Evolutionary conservation across 2,329 filamentous ascomycete species (phyloP), one percentile per base, ranked within the genome.

Genomic region (Colletotrichum cereale): DNA sequence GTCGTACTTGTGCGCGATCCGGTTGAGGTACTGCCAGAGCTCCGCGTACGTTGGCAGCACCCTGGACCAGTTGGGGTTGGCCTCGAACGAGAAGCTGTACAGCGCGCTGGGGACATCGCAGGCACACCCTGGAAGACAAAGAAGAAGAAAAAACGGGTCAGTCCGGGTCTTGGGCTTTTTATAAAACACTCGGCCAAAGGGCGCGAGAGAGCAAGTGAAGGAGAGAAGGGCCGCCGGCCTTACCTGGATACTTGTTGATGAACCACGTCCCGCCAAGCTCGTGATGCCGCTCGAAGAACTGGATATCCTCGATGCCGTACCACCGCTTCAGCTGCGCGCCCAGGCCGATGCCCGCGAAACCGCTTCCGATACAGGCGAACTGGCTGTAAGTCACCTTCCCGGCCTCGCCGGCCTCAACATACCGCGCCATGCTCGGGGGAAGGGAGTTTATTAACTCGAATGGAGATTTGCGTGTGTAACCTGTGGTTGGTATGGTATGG

Each of bases 261-360:
- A 85, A 86, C 90, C 90, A 92, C 2, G 90, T 91, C 11, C 90
- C 90, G 47, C 90, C 90, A 47, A 91, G 82, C 8, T 85, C 84
- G 7, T 83, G 79, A 72, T 89, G 83, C 14, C 87, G 82, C 36
- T 92, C 90, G 72, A 91, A 91, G 76, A 92, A 84, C 47, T 83
- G 82, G 74, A 92, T 86, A 72, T 91, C 88, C 73, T 86, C 85
- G 71, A 89, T 88, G 40, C 84, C 85, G 53, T 91, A 84, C 77
- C 85, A 85, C 26, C 87, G 81, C 74, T 89, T 87, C 62, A 92
- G 78, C 34, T 86, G 86, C 50, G 87, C 89, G 16, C 86, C 90
- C 76, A 90, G 85, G 2, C 87, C 88, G 66, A 92, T 89, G 26
- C 86, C 90, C 0, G 88, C 90, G 74, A 90, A 87, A 18, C 90